A percentile compares a stretch with the other conserved stretches of the same genome.
These are phyloP conservation scores for Amanita thiersii DNA, from an alignment of 768 basidiomycete genomes.

Conservation along the genomic window DNA sequence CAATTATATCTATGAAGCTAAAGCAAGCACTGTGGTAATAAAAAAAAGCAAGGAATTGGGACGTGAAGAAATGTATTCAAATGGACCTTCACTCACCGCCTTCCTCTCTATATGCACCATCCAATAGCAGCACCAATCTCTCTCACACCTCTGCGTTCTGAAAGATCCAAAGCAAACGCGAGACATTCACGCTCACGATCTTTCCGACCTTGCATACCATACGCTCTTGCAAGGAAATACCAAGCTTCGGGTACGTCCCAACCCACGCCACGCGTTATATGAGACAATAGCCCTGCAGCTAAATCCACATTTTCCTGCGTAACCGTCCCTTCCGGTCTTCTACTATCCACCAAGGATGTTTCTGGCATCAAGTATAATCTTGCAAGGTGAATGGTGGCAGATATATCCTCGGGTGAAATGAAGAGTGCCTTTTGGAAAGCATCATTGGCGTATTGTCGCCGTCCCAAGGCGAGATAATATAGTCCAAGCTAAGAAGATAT, in stretches of 20 bases:
- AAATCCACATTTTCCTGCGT: conserved; percentile 55
- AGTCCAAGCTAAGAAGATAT: conserved; percentile 53
- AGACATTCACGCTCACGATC: conserved; percentile 72
- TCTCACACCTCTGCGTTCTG: conserved; percentile 56
- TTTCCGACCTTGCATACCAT: conserved; percentile 63
- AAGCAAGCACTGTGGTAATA: no score
- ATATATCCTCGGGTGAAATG: conserved; percentile 69
- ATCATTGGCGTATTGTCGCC: conserved; percentile 56
- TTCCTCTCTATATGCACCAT: conserved; percentile 46
- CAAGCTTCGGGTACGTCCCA: conserved; percentile 95
- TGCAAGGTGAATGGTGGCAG: conserved; percentile 73
- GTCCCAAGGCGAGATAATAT: conserved; percentile 55
- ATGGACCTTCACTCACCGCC: no score
- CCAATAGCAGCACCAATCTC: conserved; percentile 58
- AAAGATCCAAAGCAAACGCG: conserved; percentile 54
- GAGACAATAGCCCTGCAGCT: conserved; percentile 72
- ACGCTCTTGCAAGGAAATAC: conserved; percentile 84
- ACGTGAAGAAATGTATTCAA: no score
- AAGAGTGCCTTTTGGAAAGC: conserved; percentile 87
- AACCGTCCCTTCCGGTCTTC: conserved; percentile 10
- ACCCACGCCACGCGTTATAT: conserved; percentile 68
- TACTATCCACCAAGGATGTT: conserved; percentile 9
- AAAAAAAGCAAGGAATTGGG: no score
- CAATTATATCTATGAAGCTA: no score
- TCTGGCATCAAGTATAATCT: conserved; percentile 55